phyloP scores from a whole-genome alignment of 371 early-diverging fungal genomes.

The Mortierella sp. region DNA sequence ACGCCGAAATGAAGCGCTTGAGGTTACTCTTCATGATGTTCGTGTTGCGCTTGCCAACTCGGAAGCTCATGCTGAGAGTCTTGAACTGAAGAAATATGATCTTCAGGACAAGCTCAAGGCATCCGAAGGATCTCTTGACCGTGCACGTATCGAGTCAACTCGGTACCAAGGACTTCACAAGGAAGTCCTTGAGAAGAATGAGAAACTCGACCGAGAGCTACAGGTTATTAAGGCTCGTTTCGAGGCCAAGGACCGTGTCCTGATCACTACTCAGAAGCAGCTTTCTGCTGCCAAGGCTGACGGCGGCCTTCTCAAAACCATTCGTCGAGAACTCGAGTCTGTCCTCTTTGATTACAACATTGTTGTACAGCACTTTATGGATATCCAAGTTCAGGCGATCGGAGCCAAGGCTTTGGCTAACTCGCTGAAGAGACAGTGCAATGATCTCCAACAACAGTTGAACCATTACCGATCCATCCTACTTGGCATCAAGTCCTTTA shows the following conservation, averaged over 20 bases:
- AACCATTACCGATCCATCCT: conserved; percentile 50
- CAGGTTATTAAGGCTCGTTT: conserved; percentile 47
- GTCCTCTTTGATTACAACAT: conserved; percentile 53
- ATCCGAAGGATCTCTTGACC: conserved; percentile 35
- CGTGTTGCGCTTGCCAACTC: conserved; percentile 50
- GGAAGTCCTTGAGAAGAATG: conserved; percentile 51
- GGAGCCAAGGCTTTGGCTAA: conserved; percentile 49
- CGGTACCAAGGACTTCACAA: conserved; percentile 50
- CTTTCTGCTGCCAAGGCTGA: conserved; percentile 43
- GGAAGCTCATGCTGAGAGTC: conserved; percentile 47
- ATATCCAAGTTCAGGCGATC: conserved; percentile 51
- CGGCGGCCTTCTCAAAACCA: conserved; percentile 47
- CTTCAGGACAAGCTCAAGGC: conserved; percentile 47
- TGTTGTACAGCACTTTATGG: conserved; percentile 53
- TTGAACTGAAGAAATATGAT: conserved; percentile 52
- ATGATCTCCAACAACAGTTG: conserved; percentile 39
- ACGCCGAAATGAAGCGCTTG: conserved; percentile 46
- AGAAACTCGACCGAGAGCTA: conserved; percentile 35
- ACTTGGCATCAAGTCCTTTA: conserved; percentile 54
- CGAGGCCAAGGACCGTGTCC: conserved; percentile 53
- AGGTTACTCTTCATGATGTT: conserved; percentile 50
- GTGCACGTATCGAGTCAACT: conserved; percentile 45
- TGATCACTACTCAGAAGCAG: conserved; percentile 50
- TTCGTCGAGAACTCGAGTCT: conserved; percentile 48
- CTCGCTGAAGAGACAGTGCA: conserved; percentile 39